Percentiles rank a stretch among this genome's conserved stretches.
Evolutionary conservation across 208 protist species (phyloP).

Genomic region (Acanthamoeba triangularis): DNA sequence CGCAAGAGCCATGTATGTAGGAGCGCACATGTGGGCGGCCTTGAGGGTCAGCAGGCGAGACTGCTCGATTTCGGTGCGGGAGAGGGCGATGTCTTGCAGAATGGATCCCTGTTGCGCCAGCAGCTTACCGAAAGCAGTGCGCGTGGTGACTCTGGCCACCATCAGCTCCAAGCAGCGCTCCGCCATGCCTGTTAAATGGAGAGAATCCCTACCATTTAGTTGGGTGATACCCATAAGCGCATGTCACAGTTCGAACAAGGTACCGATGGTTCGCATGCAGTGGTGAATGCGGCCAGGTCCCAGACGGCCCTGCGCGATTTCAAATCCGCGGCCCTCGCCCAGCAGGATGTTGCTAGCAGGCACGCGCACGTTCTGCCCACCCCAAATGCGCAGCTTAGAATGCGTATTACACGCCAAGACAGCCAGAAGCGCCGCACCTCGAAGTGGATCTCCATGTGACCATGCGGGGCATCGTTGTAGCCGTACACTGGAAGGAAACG

Average conservation of each 20-base stretch:
- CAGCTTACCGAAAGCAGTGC: conserved; percentile 87
- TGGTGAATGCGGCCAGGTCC: conserved; percentile 94
- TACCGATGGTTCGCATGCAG: conserved; percentile 92
- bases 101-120: conserved; percentile 85
- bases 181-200: conserved; percentile 78
- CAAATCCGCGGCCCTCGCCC: conserved; percentile 92
- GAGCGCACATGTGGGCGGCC: conserved; percentile 84
- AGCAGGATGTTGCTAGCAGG: conserved; percentile 89
- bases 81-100: conserved; percentile 87
- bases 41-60: conserved; percentile 88
- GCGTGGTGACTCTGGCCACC: conserved; percentile 75
- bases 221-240: neutral
- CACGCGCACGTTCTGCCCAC: conserved; percentile 89
- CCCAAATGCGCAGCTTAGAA: neutral
- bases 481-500: conserved; percentile 91
- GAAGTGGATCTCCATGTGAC: conserved; percentile 89
- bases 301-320: conserved; percentile 91
- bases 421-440: neutral
- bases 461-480: conserved; percentile 91
- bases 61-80: conserved; percentile 91
- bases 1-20: neutral
- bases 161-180: conserved; percentile 90
- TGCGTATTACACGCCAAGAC: too few relatives aligned
- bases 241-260: neutral
- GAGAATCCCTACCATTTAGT: neutral